Base-by-base conservation (phyloP, 1,139 yeast genomes). In the Meyerozyma sp. region DNA sequence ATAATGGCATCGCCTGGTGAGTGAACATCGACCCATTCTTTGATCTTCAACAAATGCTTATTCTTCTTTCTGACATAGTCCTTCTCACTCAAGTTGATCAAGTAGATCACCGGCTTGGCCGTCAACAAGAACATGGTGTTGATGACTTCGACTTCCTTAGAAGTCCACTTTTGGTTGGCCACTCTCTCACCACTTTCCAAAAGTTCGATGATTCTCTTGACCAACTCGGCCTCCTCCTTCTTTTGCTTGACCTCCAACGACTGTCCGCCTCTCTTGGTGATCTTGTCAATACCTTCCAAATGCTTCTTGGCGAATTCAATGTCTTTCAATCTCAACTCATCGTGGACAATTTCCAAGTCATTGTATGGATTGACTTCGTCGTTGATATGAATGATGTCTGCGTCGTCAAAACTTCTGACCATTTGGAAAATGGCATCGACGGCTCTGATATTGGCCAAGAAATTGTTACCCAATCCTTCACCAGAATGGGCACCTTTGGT, bases 391-490 rank as follows among this genome's bases (percentile, higher is more conserved):
- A 91, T 91, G 59, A 93, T 93, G 60, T 93, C 99, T 43, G 98
- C 94, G 67, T 93, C 98, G 63, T 93, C 98, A 60, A 93, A 93
- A 71, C 95, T 86, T 76, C 99, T 85, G 46, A 93, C 98, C 55
- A 93, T 96, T 72, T 94, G 98, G 76, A 87, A 93, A 61, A 93
- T 83, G 53, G 98, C 96, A 77, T 93, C 98, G 50, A 93, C 98
- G 42, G 98, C 95, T 70, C 98, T 82, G 59, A 93, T 93, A 69
- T 93, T 93, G 55, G 98, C 86, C 75, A 93, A 83, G 81, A 93
- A 93, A 55, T 95, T 95, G 68, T 93, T 94, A 66, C 98, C 98
- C 56, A 93, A 81, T 63, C 98, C 98, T 70, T 93, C 98, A 71
- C 98, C 98, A 44, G 90, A 84, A 51, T 90, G 84, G 42, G 98